phyloP scores from a whole-genome alignment of 495 filamentous ascomycete genomes.

The Xylaria cubensis region DNA sequence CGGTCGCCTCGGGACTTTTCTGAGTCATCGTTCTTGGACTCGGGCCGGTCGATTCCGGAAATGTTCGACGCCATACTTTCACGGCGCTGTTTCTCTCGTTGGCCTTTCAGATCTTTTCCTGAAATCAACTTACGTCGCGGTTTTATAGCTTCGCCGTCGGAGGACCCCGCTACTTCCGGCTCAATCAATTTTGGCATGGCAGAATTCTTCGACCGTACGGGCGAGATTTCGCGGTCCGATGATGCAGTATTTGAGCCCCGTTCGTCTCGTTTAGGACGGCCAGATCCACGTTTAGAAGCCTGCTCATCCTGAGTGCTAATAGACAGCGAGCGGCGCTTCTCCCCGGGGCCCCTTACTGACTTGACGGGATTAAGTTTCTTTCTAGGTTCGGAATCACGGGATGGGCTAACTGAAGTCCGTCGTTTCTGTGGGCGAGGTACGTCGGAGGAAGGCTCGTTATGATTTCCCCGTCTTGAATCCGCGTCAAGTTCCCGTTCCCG shows the following conservation, averaged over 20 bases:
- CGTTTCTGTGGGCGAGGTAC: conserved; percentile 50
- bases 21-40: conserved; percentile 46
- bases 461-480: conserved; percentile 55
- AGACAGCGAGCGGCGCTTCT: conserved; percentile 49
- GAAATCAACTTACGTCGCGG: conserved; percentile 67
- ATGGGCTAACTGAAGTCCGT: conserved; percentile 53
- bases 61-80: conserved; percentile 56
- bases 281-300: conserved; percentile 55
- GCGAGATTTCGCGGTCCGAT: conserved; percentile 62
- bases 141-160: conserved; percentile 60
- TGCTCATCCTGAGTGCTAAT: conserved; percentile 49
- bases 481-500: conserved; percentile 53
- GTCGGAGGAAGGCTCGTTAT: conserved; percentile 55
- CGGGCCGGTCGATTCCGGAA: conserved; percentile 52
- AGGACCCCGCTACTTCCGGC: conserved; percentile 55
- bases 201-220: conserved; percentile 48
- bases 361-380: conserved; percentile 46
- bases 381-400: conserved; percentile 46
- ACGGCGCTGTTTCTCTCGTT: conserved; percentile 60
- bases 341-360: conserved; percentile 48
- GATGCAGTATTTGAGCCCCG: conserved; percentile 50
- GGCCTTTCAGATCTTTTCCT: conserved; percentile 62
- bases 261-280: conserved; percentile 57
- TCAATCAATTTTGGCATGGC: conserved; percentile 55
- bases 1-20: conserved; percentile 43